Evolutionary conservation across 2,329 filamentous ascomycete species (phyloP).

Genomic region (Stachybotrys chartarum): DNA sequence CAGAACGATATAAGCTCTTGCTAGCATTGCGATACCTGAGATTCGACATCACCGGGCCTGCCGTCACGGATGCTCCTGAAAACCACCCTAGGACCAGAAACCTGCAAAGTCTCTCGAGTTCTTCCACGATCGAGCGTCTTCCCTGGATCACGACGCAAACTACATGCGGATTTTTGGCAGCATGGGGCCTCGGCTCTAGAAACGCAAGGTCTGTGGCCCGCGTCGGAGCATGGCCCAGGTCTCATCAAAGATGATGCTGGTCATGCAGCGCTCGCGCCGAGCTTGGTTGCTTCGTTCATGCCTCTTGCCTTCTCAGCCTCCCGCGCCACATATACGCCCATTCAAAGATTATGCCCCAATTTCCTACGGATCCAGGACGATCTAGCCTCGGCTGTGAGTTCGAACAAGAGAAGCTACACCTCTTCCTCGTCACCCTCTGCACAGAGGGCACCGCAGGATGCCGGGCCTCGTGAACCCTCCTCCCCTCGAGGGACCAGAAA

Average conservation of each 20-base stretch:
- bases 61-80: slow-evolving; percentile 46
- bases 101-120: slow-evolving; percentile 46
- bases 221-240: neutral
- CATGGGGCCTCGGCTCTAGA: slow-evolving; percentile 45
- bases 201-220: slow-evolving; percentile 28
- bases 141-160: slow-evolving; percentile 32
- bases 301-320: slow-evolving; percentile 52
- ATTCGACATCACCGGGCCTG: neutral
- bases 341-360: slow-evolving; percentile 22
- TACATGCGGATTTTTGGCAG: slow-evolving; percentile 47
- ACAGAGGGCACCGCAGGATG: neutral
- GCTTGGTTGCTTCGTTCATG: slow-evolving; percentile 38
- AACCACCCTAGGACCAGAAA: slow-evolving; percentile 48
- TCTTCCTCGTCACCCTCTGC: neutral
- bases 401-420: neutral
- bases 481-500: neutral
- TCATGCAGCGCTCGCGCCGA: slow-evolving; percentile 13
- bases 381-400: neutral
- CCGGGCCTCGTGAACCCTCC: neutral
- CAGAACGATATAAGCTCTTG: neutral
- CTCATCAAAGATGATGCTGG: slow-evolving; percentile 8
- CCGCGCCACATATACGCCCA: slow-evolving; percentile 31
- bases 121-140: slow-evolving; percentile 30
- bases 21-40: neutral
- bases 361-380: neutral